Conservation (phyloP, 495 filamentous ascomycete species). For the Penicillium canescens region DNA sequence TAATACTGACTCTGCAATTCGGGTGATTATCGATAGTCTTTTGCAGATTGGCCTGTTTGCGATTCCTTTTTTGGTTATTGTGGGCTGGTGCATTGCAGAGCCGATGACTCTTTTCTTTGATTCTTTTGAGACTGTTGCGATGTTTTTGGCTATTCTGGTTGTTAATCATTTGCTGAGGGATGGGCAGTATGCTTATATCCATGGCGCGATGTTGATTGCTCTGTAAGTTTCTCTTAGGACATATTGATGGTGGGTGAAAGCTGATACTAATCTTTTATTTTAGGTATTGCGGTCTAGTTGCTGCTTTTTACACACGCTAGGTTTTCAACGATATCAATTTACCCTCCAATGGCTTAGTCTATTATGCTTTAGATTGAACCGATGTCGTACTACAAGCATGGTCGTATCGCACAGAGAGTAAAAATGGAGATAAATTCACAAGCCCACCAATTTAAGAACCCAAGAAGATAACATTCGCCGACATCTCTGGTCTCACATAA, state of each 20-base stretch:
- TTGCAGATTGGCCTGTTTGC: conserved; percentile 37
- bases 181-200: conserved; percentile 65
- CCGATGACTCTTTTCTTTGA: conserved; percentile 37
- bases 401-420: too few relatives aligned
- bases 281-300: conserved; percentile 9
- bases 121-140: conserved; percentile 32
- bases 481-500: conserved; percentile 12
- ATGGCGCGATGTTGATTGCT: conserved; percentile 22
- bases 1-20: conserved; percentile 29
- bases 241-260: too few relatives aligned
- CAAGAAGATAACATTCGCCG: conserved; percentile 1
- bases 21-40: conserved; percentile 24
- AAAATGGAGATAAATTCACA: neutral
- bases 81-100: conserved; percentile 38
- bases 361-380: too few relatives aligned
- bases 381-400: too few relatives aligned
- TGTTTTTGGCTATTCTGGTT: conserved; percentile 33
- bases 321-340: neutral
- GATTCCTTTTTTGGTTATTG: conserved; percentile 36
- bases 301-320: conserved; percentile 11
- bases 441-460: neutral
- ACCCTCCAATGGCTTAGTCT: neutral
- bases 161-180: conserved; percentile 52
- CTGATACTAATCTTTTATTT: neutral
- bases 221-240: conserved; percentile 7